Percentiles rank a stretch among this genome's conserved stretches.
Conservation (phyloP, 2,329 filamentous ascomycete genomes). For the Grosmannia clavigera region DNA sequence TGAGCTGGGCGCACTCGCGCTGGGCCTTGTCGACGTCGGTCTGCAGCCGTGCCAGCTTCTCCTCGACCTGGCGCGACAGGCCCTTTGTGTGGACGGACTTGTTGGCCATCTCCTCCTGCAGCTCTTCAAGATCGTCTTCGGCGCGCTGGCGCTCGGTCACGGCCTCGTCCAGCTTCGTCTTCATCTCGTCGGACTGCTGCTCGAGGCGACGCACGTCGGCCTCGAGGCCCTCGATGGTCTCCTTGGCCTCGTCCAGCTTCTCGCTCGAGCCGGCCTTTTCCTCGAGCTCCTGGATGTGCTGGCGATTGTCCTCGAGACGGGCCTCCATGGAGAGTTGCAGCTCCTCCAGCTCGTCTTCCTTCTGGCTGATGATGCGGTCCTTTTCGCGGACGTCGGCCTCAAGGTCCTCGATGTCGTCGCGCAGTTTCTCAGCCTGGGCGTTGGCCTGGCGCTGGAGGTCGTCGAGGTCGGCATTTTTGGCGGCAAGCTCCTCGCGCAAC, state of each 20-base stretch:
- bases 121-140: slow-evolving; percentile 47
- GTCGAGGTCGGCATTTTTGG: slow-evolving; percentile 48
- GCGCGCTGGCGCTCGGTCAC: slow-evolving; percentile 42
- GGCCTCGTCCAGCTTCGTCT: slow-evolving; percentile 41
- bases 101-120: slow-evolving; percentile 67
- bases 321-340: slow-evolving; percentile 43
- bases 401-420: slow-evolving; percentile 62
- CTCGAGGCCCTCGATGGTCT: slow-evolving; percentile 47
- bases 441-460: slow-evolving; percentile 48
- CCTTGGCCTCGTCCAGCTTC: slow-evolving; percentile 42
- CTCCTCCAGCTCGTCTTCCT: slow-evolving; percentile 52
- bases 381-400: slow-evolving; percentile 67
- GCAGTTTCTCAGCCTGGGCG: slow-evolving; percentile 49
- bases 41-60: slow-evolving; percentile 54
- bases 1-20: slow-evolving; percentile 35
- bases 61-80: slow-evolving; percentile 61
- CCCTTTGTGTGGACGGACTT: slow-evolving; percentile 68
- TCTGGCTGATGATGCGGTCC: slow-evolving; percentile 58
- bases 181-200: slow-evolving; percentile 40
- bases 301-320: slow-evolving; percentile 42
- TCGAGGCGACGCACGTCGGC: slow-evolving; percentile 40
- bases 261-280: slow-evolving; percentile 39
- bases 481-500: slow-evolving; percentile 42
- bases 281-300: slow-evolving; percentile 41
- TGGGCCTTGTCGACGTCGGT: slow-evolving; percentile 46